Conservation (phyloP, 139 green algal species). For the Tetradesmus lagerheimii region DNA sequence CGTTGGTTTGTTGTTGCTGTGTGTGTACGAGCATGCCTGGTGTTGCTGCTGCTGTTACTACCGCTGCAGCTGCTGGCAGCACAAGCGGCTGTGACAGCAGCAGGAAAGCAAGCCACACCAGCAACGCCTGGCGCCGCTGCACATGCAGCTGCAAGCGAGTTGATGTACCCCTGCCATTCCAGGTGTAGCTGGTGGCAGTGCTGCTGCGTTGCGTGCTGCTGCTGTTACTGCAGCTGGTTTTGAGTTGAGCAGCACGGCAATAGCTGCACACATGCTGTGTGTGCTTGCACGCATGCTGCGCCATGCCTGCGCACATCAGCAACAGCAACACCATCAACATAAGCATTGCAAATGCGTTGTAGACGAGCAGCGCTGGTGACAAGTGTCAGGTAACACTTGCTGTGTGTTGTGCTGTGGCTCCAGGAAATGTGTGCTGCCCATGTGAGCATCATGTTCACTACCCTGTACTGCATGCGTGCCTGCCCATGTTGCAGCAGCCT, state of each 20-base stretch:
- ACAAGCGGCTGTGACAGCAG: constrained; percentile 1
- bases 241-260: background rate
- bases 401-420: background rate
- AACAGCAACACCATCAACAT: background rate
- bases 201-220: background rate
- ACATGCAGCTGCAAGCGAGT: background rate
- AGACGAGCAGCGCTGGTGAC: no score
- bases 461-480: background rate
- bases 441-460: background rate
- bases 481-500: background rate
- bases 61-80: constrained; percentile 3
- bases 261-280: background rate
- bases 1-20: constrained; percentile 14
- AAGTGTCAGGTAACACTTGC: no score
- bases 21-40: background rate
- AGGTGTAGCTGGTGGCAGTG: background rate
- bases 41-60: background rate
- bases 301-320: background rate
- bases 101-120: background rate
- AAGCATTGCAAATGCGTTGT: background rate
- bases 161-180: background rate
- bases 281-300: background rate
- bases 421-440: background rate
- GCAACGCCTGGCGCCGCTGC: background rate
- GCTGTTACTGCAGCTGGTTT: background rate